Base-by-base conservation (phyloP, 2,329 filamentous ascomycete genomes). In the Ceratocystis lukuohia region DNA sequence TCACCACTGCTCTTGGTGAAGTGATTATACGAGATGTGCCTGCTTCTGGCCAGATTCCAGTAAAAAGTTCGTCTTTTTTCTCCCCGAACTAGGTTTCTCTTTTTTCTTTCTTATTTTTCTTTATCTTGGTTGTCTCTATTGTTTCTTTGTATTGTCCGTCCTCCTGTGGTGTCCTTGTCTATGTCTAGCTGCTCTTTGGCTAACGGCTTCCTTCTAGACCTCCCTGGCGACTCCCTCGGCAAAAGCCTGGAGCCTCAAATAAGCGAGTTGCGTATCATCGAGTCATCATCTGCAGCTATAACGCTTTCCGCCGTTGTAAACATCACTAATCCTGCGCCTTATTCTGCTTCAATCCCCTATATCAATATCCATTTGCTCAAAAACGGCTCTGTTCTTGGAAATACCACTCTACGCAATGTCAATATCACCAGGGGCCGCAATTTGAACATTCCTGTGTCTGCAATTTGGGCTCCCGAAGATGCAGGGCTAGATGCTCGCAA, bases 281-380 rank as follows among this genome's bases (percentile, higher is more conserved):
- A 88, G 66, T 95, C 91, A 0, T 87, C 87, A 1, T 77, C 82
- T 45, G 84, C 84, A 2, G 88, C 88, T 2, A 79, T 96, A 61
- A 84, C 82, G 22, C 77, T 97, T 45, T 80, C 85, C 71, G 88
- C 89, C 15, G 76, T 79, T 48, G 80, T 96, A 71, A 96, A 94
- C 73, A 81, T 96, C 68, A 95, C 89, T 3, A 99, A 99, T 72
- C 92, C 93, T 1, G 96, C 92, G 0, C 82, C 86, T 3, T 96
- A 97, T 74, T 86, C 89, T 3, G 92, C 91, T 3, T 80, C 79
- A 1, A 80, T 97, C n/a, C 93, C 93, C 1, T 93, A 85, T 69
- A 76, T 90, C 69, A 91, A 88, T 73, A 81, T 96, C 56, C 84
- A 91, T 69, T 77, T 97, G 53, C 74, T 89, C 37, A 85, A 84